phyloP scores from a whole-genome alignment of 106 monocot species.

The Phalaenopsis equestris region DNA sequence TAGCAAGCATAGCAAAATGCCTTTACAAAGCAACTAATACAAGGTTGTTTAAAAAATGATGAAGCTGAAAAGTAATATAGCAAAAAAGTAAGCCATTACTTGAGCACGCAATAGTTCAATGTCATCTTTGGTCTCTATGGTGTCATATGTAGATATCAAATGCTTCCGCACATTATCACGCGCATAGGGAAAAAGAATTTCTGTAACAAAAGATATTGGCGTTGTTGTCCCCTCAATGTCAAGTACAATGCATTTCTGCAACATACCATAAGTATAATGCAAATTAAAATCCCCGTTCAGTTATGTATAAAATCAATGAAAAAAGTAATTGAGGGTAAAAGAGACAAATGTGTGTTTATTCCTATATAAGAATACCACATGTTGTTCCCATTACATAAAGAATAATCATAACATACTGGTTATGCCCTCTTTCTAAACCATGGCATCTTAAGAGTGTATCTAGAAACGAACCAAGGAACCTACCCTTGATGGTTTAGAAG shows the following conservation, averaged over 20 bases:
- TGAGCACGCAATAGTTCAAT: constrained; percentile 72
- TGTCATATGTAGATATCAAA: constrained; percentile 70
- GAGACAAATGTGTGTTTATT: background rate
- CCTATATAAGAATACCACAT: background rate
- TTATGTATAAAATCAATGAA: background rate
- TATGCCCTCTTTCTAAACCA: background rate
- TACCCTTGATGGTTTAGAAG: constrained; percentile 44
- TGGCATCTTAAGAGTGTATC: background rate
- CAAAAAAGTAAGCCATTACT: constrained; percentile 33
- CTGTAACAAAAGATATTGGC: constrained; percentile 92
- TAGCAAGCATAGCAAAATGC: background rate
- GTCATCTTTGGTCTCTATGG: constrained; percentile 81
- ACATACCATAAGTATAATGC: background rate
- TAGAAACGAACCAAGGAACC: constrained; percentile 4
- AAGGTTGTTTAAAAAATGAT: background rate
- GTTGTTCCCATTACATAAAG: background rate
- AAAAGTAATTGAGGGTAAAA: background rate
- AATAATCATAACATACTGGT: background rate
- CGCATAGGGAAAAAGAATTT: constrained; percentile 94
- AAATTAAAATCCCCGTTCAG: background rate
- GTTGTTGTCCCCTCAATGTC: constrained; percentile 99
- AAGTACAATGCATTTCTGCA: constrained; percentile 79
- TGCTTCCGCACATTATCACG: constrained; percentile 84
- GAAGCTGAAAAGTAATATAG: background rate
- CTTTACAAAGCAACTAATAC: background rate